Evolutionary conservation across 805 yeast genomes (phyloP).

Genomic region (Pichia paraexigua): DNA sequence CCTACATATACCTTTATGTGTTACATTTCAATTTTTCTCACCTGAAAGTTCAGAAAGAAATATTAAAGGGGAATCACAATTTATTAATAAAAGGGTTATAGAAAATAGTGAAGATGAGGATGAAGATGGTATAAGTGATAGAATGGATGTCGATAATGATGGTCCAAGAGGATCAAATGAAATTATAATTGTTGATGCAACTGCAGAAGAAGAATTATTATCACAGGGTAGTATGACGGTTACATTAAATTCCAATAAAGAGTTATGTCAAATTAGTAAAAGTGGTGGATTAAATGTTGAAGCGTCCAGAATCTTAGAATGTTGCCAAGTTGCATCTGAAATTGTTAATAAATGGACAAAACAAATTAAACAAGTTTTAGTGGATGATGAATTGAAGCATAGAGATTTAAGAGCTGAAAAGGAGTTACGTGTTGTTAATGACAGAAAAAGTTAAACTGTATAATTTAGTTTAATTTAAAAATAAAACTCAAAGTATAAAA

Average conservation of each 20-base stretch:
- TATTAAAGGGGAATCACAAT: constrained; percentile 42
- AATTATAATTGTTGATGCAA: constrained; percentile 63
- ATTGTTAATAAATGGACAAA: constrained; percentile 60
- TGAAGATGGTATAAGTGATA: background rate
- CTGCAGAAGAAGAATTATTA: constrained; percentile 64
- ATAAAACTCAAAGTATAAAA: background rate
- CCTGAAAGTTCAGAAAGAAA: constrained; percentile 58
- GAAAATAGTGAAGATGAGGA: constrained; percentile 7
- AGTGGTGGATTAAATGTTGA: constrained; percentile 87
- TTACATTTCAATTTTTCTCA: constrained; percentile 81
- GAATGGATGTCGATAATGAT: constrained; percentile 4
- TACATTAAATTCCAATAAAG: constrained; percentile 84
- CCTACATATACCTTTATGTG: constrained; percentile 83
- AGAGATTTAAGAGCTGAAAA: constrained; percentile 15
- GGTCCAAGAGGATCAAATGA: constrained; percentile 22
- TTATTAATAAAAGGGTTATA: background rate
- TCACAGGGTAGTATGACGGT: constrained; percentile 76
- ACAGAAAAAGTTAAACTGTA: constrained; percentile 13
- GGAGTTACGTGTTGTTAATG: constrained; percentile 28
- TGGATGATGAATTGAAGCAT: constrained; percentile 38
- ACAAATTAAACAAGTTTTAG: constrained; percentile 47
- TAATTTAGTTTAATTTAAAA: background rate
- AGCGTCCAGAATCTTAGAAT: constrained; percentile 56
- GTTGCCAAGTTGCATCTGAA: constrained; percentile 56
- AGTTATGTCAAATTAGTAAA: constrained; percentile 81